Evolutionary conservation across 768 basidiomycete genomes (phyloP), one percentile per base, ranked within the genome.

Genomic region (Auriscalpium microsporum): DNA sequence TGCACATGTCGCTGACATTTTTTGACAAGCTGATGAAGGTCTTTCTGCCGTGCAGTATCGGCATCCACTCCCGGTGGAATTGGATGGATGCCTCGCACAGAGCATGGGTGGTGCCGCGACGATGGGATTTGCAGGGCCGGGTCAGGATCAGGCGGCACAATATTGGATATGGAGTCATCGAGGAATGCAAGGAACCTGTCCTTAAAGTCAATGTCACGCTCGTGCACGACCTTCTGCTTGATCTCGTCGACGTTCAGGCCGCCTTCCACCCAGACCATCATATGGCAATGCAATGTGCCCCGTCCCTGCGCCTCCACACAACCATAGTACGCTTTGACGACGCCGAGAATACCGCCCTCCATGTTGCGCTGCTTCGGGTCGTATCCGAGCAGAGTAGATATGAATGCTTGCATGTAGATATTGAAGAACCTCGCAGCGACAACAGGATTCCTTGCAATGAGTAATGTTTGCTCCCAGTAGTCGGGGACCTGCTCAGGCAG

Each of bases 381-480:
- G 55, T 40, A 71, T 0, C 62, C 58, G 0, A 75, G 53, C 1
- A 75, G 9, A 19, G 58, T 44, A 0, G 45, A 11, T n/a, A 75
- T 65, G 55, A 77, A 73, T 0, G 67, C 63, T n/a, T 68, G 62
- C 63, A 77, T 74, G 33, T 71, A 73, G 0, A 71, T 53, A 59
- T 76, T 62, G 56, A 78, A 78, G 58, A 76, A 78, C 17, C 69
- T 58, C 0, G 74, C 70, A 1, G 71, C 72, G 0, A 73, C 54
- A 7, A 58, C 54, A 1, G 78, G 76, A 61, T 78, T 74, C 52
- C 64, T 57, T 0, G 78, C 75, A 5, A 78, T 49, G 0, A 74
- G 50, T 1, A 65, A 33, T 0, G 70, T 35, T 46, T 76, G 75
- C 16, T 73, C 61, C 50, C 56, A 58, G 46, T 63, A 70, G 2